Evolutionary conservation across 2,329 filamentous ascomycete genomes (phyloP).

Genomic region (Botrytis hyacinthi): DNA sequence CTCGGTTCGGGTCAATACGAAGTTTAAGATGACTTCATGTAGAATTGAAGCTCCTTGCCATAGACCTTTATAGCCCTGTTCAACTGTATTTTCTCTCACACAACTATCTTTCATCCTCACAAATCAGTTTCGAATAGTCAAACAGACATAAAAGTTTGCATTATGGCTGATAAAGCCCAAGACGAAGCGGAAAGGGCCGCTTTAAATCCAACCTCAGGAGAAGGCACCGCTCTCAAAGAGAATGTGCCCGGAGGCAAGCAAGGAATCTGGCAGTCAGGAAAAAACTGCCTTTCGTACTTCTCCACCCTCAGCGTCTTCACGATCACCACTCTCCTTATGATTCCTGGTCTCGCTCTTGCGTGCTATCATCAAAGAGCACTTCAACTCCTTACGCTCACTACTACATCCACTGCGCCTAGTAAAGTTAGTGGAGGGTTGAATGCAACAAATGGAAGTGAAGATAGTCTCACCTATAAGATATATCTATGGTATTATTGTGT

Average conservation of each 20-base stretch:
- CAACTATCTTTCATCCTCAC: not conserved
- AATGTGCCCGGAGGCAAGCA: not conserved
- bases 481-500: constrained; percentile 9
- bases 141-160: not conserved
- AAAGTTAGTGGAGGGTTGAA: not conserved
- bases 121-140: not conserved
- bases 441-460: not conserved
- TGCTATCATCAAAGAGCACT: not conserved
- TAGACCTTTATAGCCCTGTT: not conserved
- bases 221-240: not conserved
- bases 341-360: not conserved
- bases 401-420: not conserved
- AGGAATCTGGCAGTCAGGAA: not conserved
- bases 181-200: not conserved
- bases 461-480: not conserved
- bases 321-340: not conserved
- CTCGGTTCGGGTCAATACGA: not conserved
- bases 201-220: not conserved
- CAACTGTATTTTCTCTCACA: not conserved
- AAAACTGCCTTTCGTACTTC: not conserved
- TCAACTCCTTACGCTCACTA: not conserved
- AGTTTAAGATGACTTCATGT: not conserved
- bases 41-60: not conserved
- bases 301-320: not conserved
- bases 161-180: not conserved